phyloP scores from a whole-genome alignment of 106 monocot genomes.

The Dendrobium huoshanense region DNA sequence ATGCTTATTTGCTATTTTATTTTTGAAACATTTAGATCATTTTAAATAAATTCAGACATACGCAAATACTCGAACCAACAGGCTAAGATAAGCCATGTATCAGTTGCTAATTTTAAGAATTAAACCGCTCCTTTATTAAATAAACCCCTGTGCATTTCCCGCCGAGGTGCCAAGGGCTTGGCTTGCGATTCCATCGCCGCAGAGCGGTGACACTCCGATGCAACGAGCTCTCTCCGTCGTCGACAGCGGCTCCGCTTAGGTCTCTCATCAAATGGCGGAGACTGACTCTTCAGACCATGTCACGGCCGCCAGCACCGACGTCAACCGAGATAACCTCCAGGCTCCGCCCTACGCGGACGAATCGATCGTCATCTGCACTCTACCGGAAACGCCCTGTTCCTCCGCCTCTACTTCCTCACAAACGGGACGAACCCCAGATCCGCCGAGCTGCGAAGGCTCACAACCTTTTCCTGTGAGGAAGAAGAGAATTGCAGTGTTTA shows the following conservation, averaged over 20 bases:
- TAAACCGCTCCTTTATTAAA: too few relatives aligned
- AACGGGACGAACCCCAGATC: neutral
- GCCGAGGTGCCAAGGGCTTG: too few relatives aligned
- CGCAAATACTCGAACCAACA: too few relatives aligned
- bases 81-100: too few relatives aligned
- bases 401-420: neutral
- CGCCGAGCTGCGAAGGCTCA: neutral
- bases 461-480: neutral
- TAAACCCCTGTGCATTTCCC: too few relatives aligned
- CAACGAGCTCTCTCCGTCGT: neutral
- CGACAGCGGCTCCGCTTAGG: neutral
- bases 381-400: neutral
- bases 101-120: too few relatives aligned
- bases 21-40: too few relatives aligned
- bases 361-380: conserved; percentile 4
- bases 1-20: too few relatives aligned
- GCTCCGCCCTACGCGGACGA: neutral
- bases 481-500: neutral
- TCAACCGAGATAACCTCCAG: too few relatives aligned
- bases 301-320: neutral
- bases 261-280: neutral
- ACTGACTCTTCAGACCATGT: neutral
- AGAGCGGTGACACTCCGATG: neutral
- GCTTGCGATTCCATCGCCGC: too few relatives aligned
- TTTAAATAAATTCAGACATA: too few relatives aligned